These are phyloP conservation scores for Sporothrix luriei DNA, from an alignment of 2,329 filamentous ascomycete genomes.

Conservation along the genomic window DNA sequence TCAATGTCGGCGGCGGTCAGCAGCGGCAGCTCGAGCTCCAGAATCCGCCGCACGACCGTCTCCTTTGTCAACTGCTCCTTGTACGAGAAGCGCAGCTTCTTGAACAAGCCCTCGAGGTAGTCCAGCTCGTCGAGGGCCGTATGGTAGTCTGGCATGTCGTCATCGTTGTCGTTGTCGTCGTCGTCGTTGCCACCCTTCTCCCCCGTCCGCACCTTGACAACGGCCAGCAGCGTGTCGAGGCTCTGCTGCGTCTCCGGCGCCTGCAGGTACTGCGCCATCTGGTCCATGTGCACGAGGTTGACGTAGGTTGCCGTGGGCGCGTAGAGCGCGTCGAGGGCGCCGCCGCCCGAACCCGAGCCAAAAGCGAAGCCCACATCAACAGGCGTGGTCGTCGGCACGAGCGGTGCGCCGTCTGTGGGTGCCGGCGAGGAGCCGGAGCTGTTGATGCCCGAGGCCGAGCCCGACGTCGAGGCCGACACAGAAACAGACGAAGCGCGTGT, in stretches of 20 bases:
- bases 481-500: constrained; percentile 32
- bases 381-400: constrained; percentile 26
- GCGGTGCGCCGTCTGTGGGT: background rate
- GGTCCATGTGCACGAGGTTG: constrained; percentile 34
- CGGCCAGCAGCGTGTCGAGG: constrained; percentile 32
- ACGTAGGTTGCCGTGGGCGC: constrained; percentile 24
- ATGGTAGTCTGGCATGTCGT: constrained; percentile 31
- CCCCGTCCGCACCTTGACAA: constrained; percentile 27
- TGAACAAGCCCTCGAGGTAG: constrained; percentile 94
- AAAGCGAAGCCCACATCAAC: constrained; percentile 13
- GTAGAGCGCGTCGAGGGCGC: constrained; percentile 23
- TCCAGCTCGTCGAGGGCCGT: constrained; percentile 61
- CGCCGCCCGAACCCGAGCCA: background rate
- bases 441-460: constrained; percentile 11
- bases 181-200: no score
- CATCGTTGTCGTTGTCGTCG: background rate
- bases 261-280: constrained; percentile 33
- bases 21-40: constrained; percentile 84
- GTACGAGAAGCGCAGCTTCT: constrained; percentile 94
- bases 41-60: constrained; percentile 91
- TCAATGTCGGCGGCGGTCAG: constrained; percentile 81
- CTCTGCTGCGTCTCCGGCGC: constrained; percentile 30
- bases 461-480: background rate
- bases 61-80: constrained; percentile 99
- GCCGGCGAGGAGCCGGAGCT: constrained; percentile 19